Percentiles rank a stretch among this genome's conserved stretches.
These are phyloP conservation scores for Platanthera zijinensis DNA, from an alignment of 106 monocot genomes.

Conservation along the genomic window DNA sequence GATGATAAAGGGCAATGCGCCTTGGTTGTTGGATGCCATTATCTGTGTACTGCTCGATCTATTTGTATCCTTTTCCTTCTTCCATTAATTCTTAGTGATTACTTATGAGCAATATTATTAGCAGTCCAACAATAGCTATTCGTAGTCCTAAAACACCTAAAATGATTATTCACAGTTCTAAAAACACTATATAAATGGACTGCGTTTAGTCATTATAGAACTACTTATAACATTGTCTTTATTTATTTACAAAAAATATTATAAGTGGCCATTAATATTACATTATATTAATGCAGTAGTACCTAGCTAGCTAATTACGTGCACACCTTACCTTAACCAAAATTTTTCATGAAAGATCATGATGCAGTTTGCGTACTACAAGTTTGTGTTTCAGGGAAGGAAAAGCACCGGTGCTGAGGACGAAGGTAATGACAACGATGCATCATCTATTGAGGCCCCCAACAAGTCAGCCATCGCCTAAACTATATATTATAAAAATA, in stretches of 20 bases:
- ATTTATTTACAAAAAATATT: neutral
- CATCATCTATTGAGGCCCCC: neutral
- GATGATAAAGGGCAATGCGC: slow-evolving; percentile 50
- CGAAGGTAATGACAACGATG: slow-evolving; percentile 10
- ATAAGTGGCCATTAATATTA: neutral
- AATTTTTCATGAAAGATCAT: slow-evolving; percentile 29
- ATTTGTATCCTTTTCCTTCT: slow-evolving; percentile 42
- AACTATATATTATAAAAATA: too few species aligned
- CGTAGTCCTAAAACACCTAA: too few species aligned
- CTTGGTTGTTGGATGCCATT: slow-evolving; percentile 65
- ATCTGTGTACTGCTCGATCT: slow-evolving; percentile 68
- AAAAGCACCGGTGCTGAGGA: neutral
- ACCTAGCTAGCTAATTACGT: neutral
- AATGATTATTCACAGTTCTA: neutral
- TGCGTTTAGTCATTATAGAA: too few species aligned
- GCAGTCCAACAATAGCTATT: too few species aligned
- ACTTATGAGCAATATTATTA: neutral
- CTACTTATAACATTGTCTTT: neutral
- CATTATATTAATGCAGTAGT: neutral
- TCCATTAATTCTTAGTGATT: neutral
- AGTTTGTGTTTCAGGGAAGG: slow-evolving; percentile 4
- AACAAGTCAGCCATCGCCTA: too few species aligned
- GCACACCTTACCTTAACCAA: neutral
- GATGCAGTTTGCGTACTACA: slow-evolving; percentile 57
- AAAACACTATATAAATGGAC: too few species aligned